Conservation (phyloP, 805 yeast genomes). For the Lipomyces sp. region DNA sequence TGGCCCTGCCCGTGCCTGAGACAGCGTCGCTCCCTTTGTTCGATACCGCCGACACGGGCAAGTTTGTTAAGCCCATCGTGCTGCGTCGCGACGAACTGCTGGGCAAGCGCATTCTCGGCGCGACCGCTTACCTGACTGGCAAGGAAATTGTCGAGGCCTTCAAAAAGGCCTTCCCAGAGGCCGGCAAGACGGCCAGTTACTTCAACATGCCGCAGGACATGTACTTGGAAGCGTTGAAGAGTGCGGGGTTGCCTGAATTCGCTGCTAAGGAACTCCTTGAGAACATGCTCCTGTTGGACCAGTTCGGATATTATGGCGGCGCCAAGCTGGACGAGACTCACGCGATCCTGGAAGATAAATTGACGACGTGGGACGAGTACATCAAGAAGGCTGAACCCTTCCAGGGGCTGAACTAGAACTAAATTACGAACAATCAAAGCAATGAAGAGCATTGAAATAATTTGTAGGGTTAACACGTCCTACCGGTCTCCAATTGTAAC, state of each 20-base stretch:
- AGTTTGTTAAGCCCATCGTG: not conserved
- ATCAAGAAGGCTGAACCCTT: too few species aligned
- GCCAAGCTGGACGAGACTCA: too few species aligned
- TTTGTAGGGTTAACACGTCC: too few species aligned
- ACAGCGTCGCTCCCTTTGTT: not conserved
- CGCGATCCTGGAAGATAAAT: too few species aligned
- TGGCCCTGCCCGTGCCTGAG: not conserved
- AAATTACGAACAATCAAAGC: too few species aligned
- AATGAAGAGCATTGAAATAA: too few species aligned
- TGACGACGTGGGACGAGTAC: too few species aligned
- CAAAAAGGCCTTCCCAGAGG: not conserved
- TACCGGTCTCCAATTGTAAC: too few species aligned
- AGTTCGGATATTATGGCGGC: not conserved
- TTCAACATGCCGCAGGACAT: not conserved
- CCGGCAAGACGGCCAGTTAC: not conserved
- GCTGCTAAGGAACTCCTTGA: not conserved
- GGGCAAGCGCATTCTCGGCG: not conserved
- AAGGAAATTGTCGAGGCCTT: not conserved
- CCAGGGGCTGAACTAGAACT: too few species aligned
- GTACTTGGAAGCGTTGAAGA: not conserved
- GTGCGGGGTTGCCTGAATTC: not conserved
- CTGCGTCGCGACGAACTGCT: not conserved
- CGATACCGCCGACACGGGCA: not conserved
- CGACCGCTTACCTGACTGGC: not conserved
- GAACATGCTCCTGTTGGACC: not conserved